Conservation (phyloP, 768 basidiomycete genomes). For the Leccinum longicurvipes region DNA sequence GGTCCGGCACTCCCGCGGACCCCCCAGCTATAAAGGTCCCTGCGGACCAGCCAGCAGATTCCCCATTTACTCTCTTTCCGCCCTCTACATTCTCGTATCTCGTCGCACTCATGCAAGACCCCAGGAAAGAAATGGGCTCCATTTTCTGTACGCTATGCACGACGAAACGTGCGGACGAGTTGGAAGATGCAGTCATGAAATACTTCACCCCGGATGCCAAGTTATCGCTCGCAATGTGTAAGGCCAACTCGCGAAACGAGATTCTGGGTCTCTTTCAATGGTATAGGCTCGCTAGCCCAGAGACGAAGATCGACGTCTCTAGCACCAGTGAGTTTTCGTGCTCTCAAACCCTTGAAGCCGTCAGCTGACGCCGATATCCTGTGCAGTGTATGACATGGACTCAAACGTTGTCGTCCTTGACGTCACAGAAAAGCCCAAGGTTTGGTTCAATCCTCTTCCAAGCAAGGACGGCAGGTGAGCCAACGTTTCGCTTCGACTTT, state of each 20-base stretch:
- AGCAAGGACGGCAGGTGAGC: constrained; percentile 46
- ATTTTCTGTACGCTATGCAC: constrained; percentile 47
- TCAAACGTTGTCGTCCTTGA: constrained; percentile 47
- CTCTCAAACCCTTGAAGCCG: neutral
- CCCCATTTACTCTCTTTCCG: neutral
- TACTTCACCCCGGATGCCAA: constrained; percentile 55
- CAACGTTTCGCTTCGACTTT: neutral
- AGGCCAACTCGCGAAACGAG: constrained; percentile 49
- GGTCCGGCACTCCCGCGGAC: neutral
- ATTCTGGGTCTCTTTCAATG: constrained; percentile 60
- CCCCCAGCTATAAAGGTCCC: constrained; percentile 16
- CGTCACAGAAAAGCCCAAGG: constrained; percentile 36
- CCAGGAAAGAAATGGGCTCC: constrained; percentile 43
- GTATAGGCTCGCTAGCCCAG: constrained; percentile 62
- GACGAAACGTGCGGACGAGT: constrained; percentile 46
- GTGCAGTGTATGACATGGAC: constrained; percentile 47
- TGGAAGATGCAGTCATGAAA: constrained; percentile 43
- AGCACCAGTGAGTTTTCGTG: constrained; percentile 40
- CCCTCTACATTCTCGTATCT: neutral
- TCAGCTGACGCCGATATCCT: neutral
- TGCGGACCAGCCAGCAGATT: neutral
- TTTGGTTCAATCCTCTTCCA: constrained; percentile 49
- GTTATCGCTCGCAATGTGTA: constrained; percentile 60
- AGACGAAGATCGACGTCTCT: constrained; percentile 38
- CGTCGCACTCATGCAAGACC: constrained; percentile 50